Base-by-base conservation (phyloP, 2,329 filamentous ascomycete species). In the Fusarium continuum region DNA sequence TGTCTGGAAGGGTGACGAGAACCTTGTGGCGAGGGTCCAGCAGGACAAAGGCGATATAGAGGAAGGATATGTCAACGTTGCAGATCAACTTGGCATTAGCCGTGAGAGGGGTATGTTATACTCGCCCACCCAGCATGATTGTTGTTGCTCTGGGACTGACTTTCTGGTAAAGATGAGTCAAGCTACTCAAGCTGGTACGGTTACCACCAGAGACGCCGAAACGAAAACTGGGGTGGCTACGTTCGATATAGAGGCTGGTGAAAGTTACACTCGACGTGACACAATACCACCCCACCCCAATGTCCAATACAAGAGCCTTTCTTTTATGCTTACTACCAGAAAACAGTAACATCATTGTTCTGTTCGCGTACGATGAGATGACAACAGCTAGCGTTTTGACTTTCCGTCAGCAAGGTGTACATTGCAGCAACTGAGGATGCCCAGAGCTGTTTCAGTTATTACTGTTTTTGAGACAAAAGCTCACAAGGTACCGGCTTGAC, bases 51-150 rank as follows among this genome's bases (percentile, higher is more conserved):
- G 69, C 6, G 59, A 75, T 1, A 78, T 77, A 20, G 69, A 69
- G 1, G 85, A 88, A 29, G 87, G 87, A 0, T 89, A 89, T 65
- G 76, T 88, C 40, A 89, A 89, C 69, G 82, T 89, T 4, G 86
- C 84, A 2, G 74, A 79, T 17, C 83, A 88, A 70, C 75, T 89
- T n/a, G 87, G 86, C 3, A 79, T 89, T 60, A 84, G 81, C 57
- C 72, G 72, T 0, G 55, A 71, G n/a, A 76, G 86, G 76, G 85
- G 83, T 84, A 73, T 28, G 76, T 69, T 8, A 14, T 25, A 2
- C 16, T 26, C 5, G 7, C 5, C 11, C 13, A 26, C 31, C 22
- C 6, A 14, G n/a, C 11, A 1, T 20, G 3, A 4, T 1, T 2
- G 5, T 4, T 44, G 26, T 23, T 4, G 19, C 5, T 26, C 13